Conservation (phyloP, 805 yeast genomes). For the Yarrowia sp. region DNA sequence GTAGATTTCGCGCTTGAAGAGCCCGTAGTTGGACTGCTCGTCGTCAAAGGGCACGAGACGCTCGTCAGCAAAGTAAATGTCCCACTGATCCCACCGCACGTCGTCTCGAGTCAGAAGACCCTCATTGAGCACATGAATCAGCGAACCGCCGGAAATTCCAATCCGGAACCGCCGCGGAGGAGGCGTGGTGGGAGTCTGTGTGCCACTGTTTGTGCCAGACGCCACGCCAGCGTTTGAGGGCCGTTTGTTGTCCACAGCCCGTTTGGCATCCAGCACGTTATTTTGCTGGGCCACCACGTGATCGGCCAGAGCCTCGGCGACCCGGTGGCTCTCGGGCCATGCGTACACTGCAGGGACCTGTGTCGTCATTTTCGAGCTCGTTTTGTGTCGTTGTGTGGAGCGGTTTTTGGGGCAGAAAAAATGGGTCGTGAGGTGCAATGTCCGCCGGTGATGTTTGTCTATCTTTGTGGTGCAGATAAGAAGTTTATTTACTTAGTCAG, state of each 20-base stretch:
- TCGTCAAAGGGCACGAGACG: slow-evolving; percentile 84
- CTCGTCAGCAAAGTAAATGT: slow-evolving; percentile 93
- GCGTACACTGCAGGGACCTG: slow-evolving; percentile 92
- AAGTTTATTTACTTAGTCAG: not conserved
- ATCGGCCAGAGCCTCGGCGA: slow-evolving; percentile 96
- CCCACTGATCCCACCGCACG: slow-evolving; percentile 92
- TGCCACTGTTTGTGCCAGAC: not conserved
- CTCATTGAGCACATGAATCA: slow-evolving; percentile 78
- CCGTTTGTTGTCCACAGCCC: not conserved
- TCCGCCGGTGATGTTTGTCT: slow-evolving; percentile 1
- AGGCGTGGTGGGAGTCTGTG: slow-evolving; percentile 42
- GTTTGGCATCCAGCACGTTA: slow-evolving; percentile 47
- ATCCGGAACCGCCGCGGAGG: slow-evolving; percentile 65
- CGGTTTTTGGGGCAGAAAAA: too few relatives aligned
- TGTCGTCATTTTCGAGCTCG: slow-evolving; percentile 87
- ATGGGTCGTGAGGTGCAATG: too few relatives aligned
- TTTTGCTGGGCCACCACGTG: slow-evolving; percentile 89
- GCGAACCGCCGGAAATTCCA: slow-evolving; percentile 90
- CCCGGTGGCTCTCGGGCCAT: slow-evolving; percentile 83
- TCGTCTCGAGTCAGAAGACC: slow-evolving; percentile 75
- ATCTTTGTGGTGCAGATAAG: slow-evolving; percentile 21
- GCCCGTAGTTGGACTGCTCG: slow-evolving; percentile 85
- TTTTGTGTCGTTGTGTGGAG: not conserved
- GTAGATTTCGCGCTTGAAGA: slow-evolving; percentile 74
- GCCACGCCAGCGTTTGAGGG: not conserved